Conservation (phyloP, 2,329 filamentous ascomycete species). For the Aspergillus fructus region DNA sequence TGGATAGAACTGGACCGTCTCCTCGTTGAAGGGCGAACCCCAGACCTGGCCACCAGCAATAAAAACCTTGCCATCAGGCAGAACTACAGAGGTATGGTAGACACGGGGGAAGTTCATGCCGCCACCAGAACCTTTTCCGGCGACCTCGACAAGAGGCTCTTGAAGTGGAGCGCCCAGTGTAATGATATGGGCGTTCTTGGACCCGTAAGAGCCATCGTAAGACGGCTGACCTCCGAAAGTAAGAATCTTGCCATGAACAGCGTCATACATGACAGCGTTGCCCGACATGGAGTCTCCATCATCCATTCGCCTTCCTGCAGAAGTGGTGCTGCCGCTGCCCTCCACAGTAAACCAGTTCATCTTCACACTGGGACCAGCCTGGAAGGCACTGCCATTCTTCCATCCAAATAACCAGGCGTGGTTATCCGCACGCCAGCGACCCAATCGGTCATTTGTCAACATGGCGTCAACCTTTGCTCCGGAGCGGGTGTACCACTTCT, state of each 20-base stretch:
- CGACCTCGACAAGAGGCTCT: constrained; percentile 8
- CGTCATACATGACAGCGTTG: constrained; percentile 18
- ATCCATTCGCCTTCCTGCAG: constrained; percentile 47
- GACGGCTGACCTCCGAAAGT: constrained; percentile 10
- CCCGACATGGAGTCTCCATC: constrained; percentile 14
- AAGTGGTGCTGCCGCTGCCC: constrained; percentile 21
- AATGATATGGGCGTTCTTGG: constrained; percentile 50
- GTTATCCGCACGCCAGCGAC: constrained; percentile 41
- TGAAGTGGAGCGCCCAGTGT: constrained; percentile 41
- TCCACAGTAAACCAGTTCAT: constrained; percentile 59
- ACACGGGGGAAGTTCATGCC: constrained; percentile 47
- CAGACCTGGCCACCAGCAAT: constrained; percentile 50
- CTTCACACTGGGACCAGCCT: constrained; percentile 54
- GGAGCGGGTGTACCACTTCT: constrained; percentile 49
- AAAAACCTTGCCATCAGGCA: constrained; percentile 51
- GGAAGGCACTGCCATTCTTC: constrained; percentile 38
- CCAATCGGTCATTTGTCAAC: constrained; percentile 52
- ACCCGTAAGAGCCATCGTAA: constrained; percentile 36
- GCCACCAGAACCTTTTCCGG: constrained; percentile 1
- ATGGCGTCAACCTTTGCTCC: constrained; percentile 50
- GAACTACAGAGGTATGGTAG: constrained; percentile 49
- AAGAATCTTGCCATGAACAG: constrained; percentile 40
- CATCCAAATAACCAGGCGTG: constrained; percentile 19
- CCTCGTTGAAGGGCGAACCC: constrained; percentile 48
- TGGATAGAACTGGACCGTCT: constrained; percentile 40